Evolutionary conservation across 768 basidiomycete genomes (phyloP).

Genomic region (Tylopilus rubrobrunneus): DNA sequence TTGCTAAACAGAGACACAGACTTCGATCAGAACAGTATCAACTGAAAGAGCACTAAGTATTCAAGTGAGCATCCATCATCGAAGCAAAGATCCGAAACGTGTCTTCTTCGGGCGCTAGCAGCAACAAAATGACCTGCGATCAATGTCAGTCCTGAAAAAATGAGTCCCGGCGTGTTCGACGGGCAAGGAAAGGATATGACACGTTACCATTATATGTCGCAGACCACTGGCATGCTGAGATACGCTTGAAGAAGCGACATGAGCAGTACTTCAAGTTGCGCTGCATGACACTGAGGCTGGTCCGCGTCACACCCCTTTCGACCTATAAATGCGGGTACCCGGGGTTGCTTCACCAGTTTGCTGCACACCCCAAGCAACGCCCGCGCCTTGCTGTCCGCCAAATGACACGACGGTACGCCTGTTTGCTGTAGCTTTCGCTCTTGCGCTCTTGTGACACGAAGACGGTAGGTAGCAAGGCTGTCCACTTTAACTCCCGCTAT

Average conservation of each 20-base stretch:
- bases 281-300: slow-evolving; percentile 54
- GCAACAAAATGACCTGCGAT: slow-evolving; percentile 69
- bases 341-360: slow-evolving; percentile 54
- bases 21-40: slow-evolving; percentile 60
- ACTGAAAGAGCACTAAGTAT: slow-evolving; percentile 72
- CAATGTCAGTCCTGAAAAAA: slow-evolving; percentile 54
- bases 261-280: slow-evolving; percentile 53
- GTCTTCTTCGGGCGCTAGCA: slow-evolving; percentile 81
- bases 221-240: slow-evolving; percentile 80
- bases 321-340: slow-evolving; percentile 49
- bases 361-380: slow-evolving; percentile 65
- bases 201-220: slow-evolving; percentile 64
- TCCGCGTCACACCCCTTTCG: slow-evolving; percentile 54
- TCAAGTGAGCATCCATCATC: slow-evolving; percentile 80
- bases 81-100: slow-evolving; percentile 90
- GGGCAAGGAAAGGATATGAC: not conserved
- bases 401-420: slow-evolving; percentile 77
- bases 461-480: slow-evolving; percentile 49
- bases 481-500: too few species aligned
- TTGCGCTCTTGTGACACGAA: slow-evolving; percentile 64
- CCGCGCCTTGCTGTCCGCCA: slow-evolving; percentile 73
- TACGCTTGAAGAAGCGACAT: too few species aligned
- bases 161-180: not conserved
- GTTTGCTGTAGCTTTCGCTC: slow-evolving; percentile 67
- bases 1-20: slow-evolving; percentile 64